Conservation (phyloP, 495 filamentous ascomycete species). For the Aspergillus steynii region DNA sequence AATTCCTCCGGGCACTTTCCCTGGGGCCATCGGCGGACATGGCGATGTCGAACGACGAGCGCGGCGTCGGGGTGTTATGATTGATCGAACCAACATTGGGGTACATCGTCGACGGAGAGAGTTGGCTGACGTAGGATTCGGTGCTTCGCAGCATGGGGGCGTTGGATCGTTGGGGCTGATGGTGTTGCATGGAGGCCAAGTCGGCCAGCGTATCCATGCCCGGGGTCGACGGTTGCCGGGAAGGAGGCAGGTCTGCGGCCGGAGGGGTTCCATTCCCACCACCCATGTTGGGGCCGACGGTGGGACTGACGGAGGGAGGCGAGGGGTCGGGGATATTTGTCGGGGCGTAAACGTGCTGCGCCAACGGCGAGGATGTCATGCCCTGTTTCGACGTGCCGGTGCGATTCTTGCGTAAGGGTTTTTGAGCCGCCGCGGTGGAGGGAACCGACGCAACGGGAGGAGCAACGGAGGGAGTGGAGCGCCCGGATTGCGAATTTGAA, state of each 20-base stretch:
- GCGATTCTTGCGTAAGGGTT: slow-evolving; percentile 37
- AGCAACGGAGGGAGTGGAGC: slow-evolving; percentile 40
- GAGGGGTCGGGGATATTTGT: slow-evolving; percentile 35
- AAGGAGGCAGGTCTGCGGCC: slow-evolving; percentile 31
- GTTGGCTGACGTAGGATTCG: slow-evolving; percentile 49
- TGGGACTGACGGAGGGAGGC: slow-evolving; percentile 27
- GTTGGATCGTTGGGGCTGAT: slow-evolving; percentile 53
- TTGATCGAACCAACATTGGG: slow-evolving; percentile 50
- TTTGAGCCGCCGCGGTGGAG: slow-evolving; percentile 32
- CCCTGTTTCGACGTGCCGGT: slow-evolving; percentile 33
- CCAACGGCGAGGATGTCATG: slow-evolving; percentile 45
- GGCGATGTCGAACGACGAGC: slow-evolving; percentile 55
- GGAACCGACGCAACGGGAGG: slow-evolving; percentile 30
- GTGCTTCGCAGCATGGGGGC: slow-evolving; percentile 46
- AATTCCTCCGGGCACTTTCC: slow-evolving; percentile 49
- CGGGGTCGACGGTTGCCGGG: slow-evolving; percentile 55
- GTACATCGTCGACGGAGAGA: slow-evolving; percentile 49
- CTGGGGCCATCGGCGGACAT: slow-evolving; percentile 57
- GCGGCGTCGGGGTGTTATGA: slow-evolving; percentile 52
- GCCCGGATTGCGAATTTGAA: slow-evolving; percentile 51
- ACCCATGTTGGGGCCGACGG: slow-evolving; percentile 29
- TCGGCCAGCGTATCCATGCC: slow-evolving; percentile 69
- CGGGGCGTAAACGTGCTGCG: slow-evolving; percentile 42
- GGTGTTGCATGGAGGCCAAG: slow-evolving; percentile 66
- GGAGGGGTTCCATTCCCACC: slow-evolving; percentile 37